phyloP scores from a whole-genome alignment of 805 yeast genomes.

The Metschnikowia cubensis region DNA sequence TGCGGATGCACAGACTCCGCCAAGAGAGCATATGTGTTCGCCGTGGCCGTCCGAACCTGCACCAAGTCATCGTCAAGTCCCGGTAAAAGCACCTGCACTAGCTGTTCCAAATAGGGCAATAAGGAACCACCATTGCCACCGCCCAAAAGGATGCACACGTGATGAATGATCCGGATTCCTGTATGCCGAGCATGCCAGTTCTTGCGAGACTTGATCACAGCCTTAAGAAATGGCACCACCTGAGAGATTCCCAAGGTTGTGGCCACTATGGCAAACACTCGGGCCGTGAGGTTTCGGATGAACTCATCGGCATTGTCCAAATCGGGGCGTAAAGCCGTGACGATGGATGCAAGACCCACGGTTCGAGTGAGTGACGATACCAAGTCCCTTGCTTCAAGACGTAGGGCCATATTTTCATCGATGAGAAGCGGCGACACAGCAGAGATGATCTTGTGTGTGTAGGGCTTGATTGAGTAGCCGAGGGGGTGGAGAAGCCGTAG shows the following conservation, averaged over 20 bases:
- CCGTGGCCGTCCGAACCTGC: conserved; percentile 65
- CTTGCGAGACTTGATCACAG: conserved; percentile 72
- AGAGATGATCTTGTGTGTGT: conserved; percentile 62
- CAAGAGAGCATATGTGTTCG: conserved; percentile 63
- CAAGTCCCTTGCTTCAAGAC: conserved; percentile 77
- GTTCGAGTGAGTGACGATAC: conserved; percentile 71
- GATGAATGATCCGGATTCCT: conserved; percentile 74
- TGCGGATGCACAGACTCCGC: conserved; percentile 84
- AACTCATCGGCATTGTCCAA: conserved; percentile 80
- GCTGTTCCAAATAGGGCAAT: conserved; percentile 64
- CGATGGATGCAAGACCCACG: conserved; percentile 76
- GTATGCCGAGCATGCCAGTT: conserved; percentile 83
- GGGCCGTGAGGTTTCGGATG: conserved; percentile 68
- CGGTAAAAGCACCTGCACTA: conserved; percentile 58
- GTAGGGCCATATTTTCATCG: conserved; percentile 72
- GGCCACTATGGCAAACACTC: conserved; percentile 81
- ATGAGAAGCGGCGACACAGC: conserved; percentile 76
- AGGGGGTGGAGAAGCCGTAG: conserved; percentile 65
- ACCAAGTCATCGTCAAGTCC: conserved; percentile 65
- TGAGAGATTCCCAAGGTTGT: conserved; percentile 69
- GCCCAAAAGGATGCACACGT: conserved; percentile 65
- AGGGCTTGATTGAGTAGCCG: conserved; percentile 65
- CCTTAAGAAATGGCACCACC: conserved; percentile 74
- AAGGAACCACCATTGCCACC: conserved; percentile 46
- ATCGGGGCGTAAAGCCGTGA: conserved; percentile 76